Percentiles rank a stretch among this genome's conserved stretches.
These are phyloP conservation scores for Teratosphaeria gauchensis DNA, from an alignment of 2,329 filamentous ascomycete species.

Conservation along the genomic window DNA sequence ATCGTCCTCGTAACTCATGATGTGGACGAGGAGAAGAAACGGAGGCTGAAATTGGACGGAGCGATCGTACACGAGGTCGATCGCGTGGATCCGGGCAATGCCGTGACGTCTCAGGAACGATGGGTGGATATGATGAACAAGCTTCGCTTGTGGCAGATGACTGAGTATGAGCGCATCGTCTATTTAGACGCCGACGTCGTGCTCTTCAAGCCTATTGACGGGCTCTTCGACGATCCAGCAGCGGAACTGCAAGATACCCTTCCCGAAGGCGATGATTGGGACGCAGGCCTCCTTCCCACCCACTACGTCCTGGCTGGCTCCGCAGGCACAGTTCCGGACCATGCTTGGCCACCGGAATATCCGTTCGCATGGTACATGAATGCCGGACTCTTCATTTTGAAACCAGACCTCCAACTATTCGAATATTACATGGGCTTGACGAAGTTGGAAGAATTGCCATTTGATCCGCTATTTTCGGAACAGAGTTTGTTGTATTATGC, in stretches of 20 bases:
- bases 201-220: slow-evolving; percentile 21
- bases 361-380: slow-evolving; percentile 24
- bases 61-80: slow-evolving; percentile 16
- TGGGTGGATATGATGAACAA: slow-evolving; percentile 32
- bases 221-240: slow-evolving; percentile 26
- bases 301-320: background rate
- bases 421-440: slow-evolving; percentile 26
- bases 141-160: slow-evolving; percentile 30
- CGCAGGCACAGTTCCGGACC: background rate
- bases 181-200: slow-evolving; percentile 29
- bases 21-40: slow-evolving; percentile 16
- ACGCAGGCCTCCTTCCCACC: background rate
- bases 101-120: slow-evolving; percentile 3
- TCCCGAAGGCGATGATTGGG: slow-evolving; percentile 18
- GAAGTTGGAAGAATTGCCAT: slow-evolving; percentile 18
- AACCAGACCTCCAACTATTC: slow-evolving; percentile 21
- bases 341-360: background rate
- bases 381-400: slow-evolving; percentile 30
- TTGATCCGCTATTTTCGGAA: slow-evolving; percentile 26
- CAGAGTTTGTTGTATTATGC: slow-evolving; percentile 30
- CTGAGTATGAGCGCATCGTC: slow-evolving; percentile 26
- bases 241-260: slow-evolving; percentile 26
- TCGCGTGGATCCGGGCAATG: slow-evolving; percentile 7
- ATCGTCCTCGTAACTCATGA: slow-evolving; percentile 21
- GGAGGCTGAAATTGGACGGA: slow-evolving; percentile 19